A percentile compares a stretch with the other conserved stretches of the same genome.
Evolutionary conservation across 2,329 filamentous ascomycete species (phyloP).

Genomic region (Colletotrichum scovillei): DNA sequence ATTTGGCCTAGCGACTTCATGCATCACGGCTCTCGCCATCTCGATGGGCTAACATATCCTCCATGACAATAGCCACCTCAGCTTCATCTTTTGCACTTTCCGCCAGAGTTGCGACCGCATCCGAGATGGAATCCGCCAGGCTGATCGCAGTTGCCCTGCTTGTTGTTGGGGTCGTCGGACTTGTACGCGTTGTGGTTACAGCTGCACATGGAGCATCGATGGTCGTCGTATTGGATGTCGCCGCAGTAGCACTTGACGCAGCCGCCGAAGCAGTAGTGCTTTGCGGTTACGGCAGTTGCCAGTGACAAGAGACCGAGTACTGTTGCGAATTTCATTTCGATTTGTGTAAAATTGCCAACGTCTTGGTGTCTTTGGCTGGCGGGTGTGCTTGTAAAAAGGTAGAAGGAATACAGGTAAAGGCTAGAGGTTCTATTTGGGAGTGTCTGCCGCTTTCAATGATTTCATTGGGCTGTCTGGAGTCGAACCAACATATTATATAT

Average conservation of each 20-base stretch:
- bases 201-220: background rate
- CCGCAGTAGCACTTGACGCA: slow-evolving; percentile 8
- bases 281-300: background rate
- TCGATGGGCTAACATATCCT: background rate
- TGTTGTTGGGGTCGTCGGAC: background rate
- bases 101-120: background rate
- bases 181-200: background rate
- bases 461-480: too few species aligned
- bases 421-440: too few species aligned
- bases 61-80: background rate
- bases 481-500: too few species aligned
- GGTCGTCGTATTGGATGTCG: background rate
- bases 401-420: too few species aligned
- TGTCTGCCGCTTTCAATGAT: too few species aligned
- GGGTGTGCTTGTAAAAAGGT: too few species aligned
- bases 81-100: background rate
- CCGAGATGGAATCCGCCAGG: background rate
- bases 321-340: background rate
- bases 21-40: too few species aligned
- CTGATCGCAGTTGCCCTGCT: slow-evolving; percentile 5
- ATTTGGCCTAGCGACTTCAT: background rate
- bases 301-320: background rate
- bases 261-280: background rate
- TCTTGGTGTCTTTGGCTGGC: too few species aligned
- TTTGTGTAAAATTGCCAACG: background rate